Evolutionary conservation across 192 early-diverging fungal species (phyloP).

Genomic region (Backusella psychrophila): DNA sequence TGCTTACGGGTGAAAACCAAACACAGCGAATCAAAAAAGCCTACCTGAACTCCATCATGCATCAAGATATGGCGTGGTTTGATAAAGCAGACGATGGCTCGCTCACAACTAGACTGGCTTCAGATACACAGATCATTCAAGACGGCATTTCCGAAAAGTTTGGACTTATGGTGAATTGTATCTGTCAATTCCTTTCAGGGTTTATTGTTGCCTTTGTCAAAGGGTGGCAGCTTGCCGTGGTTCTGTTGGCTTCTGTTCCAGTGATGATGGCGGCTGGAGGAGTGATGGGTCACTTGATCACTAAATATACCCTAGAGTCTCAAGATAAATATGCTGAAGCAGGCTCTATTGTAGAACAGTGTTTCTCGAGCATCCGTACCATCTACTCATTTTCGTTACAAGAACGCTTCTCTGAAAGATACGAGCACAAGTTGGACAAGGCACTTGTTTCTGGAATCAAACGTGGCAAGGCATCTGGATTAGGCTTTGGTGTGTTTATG

Average conservation of each 20-base stretch:
- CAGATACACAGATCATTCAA: constrained; percentile 81
- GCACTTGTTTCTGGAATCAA: constrained; percentile 63
- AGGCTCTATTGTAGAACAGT: constrained; percentile 83
- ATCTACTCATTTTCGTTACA: constrained; percentile 83
- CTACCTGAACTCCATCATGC: constrained; percentile 74
- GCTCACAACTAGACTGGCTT: constrained; percentile 80
- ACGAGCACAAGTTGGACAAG: constrained; percentile 50
- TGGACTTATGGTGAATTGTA: constrained; percentile 60
- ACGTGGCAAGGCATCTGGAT: constrained; percentile 55
- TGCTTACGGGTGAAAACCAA: constrained; percentile 48
- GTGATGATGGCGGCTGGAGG: constrained; percentile 56
- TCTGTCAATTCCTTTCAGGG: constrained; percentile 64
- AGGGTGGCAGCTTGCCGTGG: constrained; percentile 37
- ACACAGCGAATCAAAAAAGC: constrained; percentile 63
- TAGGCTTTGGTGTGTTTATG: constrained; percentile 70
- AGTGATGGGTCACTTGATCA: constrained; percentile 30
- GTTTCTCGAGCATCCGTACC: constrained; percentile 76
- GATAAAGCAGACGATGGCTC: constrained; percentile 73
- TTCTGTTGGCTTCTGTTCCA: constrained; percentile 29
- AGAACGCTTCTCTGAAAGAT: constrained; percentile 62
- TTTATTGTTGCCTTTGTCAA: constrained; percentile 76
- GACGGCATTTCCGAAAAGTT: constrained; percentile 87
- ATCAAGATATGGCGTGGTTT: constrained; percentile 86
- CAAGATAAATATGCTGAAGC: constrained; percentile 74
- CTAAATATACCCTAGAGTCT: constrained; percentile 41